Percentiles rank a stretch among this genome's conserved stretches.
Conservation (phyloP, 441 rosid species). For the Lepidium campestre region DNA sequence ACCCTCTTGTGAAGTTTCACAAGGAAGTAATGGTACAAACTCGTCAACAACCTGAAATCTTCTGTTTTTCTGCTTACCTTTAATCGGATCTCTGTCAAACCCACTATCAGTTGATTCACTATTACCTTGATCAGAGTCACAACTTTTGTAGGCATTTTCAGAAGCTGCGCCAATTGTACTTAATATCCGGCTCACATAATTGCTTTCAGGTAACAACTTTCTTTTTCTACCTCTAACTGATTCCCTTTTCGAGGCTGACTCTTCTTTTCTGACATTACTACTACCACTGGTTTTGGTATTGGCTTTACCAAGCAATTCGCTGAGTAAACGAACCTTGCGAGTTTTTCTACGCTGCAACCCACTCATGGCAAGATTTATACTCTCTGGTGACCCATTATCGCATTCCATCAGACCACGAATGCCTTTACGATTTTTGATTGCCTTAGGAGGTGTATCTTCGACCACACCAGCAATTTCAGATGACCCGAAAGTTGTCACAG, state of each 20-base stretch:
- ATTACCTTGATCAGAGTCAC: slow-evolving; percentile 33
- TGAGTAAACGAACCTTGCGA: slow-evolving; percentile 64
- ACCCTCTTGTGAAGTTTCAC: slow-evolving; percentile 32
- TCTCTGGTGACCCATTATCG: slow-evolving; percentile 52
- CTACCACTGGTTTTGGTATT: slow-evolving; percentile 7
- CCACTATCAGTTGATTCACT: slow-evolving; percentile 33
- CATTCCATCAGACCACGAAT: slow-evolving; percentile 30
- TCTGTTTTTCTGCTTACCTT: slow-evolving; percentile 49
- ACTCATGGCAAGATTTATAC: slow-evolving; percentile 35
- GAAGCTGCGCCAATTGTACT: slow-evolving; percentile 29
- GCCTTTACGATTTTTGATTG: slow-evolving; percentile 22
- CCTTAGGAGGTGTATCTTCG: slow-evolving; percentile 30
- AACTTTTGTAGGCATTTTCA: slow-evolving; percentile 33
- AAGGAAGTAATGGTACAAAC: slow-evolving; percentile 25
- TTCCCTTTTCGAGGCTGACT: slow-evolving; percentile 32
- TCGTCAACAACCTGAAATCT: slow-evolving; percentile 36
- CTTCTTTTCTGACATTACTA: slow-evolving; percentile 25
- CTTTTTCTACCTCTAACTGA: slow-evolving; percentile 51
- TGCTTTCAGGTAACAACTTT: slow-evolving; percentile 39
- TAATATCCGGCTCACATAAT: slow-evolving; percentile 30
- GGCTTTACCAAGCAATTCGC: slow-evolving; percentile 50
- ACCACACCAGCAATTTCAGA: slow-evolving; percentile 29
- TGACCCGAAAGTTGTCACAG: slow-evolving; percentile 31
- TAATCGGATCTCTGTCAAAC: slow-evolving; percentile 32
- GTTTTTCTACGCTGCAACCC: slow-evolving; percentile 55